A percentile compares a stretch with the other conserved stretches of the same genome.
Conservation (phyloP, 345 rosid genomes). For the Sisymbrium irio region DNA sequence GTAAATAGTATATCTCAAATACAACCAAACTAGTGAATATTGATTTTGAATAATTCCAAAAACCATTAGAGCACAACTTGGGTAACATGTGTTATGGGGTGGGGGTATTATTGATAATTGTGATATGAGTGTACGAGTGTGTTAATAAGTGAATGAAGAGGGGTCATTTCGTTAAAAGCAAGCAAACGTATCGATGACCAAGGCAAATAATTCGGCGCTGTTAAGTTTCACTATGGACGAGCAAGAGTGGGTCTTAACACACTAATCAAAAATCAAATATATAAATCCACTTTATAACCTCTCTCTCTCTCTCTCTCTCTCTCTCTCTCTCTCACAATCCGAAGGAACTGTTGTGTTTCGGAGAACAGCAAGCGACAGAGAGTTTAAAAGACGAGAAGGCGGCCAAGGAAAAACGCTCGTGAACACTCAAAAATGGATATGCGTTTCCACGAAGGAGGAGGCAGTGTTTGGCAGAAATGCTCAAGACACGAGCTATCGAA, state of each 20-base stretch:
- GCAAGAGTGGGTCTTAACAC: constrained; percentile 20
- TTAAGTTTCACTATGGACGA: neutral
- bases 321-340: constrained; percentile 48
- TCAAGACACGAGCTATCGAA: constrained; percentile 53
- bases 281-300: constrained; percentile 36
- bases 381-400: constrained; percentile 5
- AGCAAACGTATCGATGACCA: neutral
- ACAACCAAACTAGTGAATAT: no score
- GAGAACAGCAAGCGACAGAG: constrained; percentile 3
- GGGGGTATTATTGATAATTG: neutral
- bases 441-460: constrained; percentile 42
- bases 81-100: no score
- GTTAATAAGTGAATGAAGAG: neutral
- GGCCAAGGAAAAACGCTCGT: neutral
- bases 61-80: no score
- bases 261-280: constrained; percentile 21
- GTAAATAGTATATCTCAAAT: no score
- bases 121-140: neutral
- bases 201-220: neutral
- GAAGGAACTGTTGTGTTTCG: neutral
- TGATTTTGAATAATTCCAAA: no score
- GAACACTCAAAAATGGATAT: constrained; percentile 18
- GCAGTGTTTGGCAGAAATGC: constrained; percentile 64
- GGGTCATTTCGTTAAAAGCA: neutral
- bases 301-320: constrained; percentile 62